A percentile compares a stretch with the other conserved stretches of the same genome.
Evolutionary conservation across 1,284 basidiomycete genomes (phyloP).

Genomic region (Mycena sp.): DNA sequence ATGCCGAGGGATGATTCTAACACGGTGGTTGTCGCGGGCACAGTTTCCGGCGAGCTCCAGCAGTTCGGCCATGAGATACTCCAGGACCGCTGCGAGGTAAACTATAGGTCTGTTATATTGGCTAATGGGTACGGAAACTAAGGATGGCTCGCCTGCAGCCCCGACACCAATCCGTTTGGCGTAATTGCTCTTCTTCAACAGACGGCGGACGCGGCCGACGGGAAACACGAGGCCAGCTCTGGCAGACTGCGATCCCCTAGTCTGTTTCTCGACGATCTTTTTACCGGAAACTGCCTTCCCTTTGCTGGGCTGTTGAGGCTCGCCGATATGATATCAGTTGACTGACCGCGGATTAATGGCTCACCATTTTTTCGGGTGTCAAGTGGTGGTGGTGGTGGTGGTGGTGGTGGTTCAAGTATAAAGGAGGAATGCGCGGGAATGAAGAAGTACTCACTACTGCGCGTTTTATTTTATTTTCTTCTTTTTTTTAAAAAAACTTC

Average conservation of each 20-base stretch:
- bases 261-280: too few relatives aligned
- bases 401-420: too few relatives aligned
- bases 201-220: conserved; percentile 89
- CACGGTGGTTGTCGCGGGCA: conserved; percentile 79
- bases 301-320: too few relatives aligned
- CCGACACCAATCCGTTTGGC: conserved; percentile 76
- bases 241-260: conserved; percentile 63
- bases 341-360: too few relatives aligned
- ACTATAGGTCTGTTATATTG: conserved; percentile 52
- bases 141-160: conserved; percentile 69
- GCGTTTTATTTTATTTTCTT: too few relatives aligned
- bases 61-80: conserved; percentile 89
- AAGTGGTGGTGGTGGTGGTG: not conserved
- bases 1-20: conserved; percentile 87
- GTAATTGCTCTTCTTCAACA: conserved; percentile 85
- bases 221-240: conserved; percentile 88
- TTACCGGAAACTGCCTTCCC: not conserved
- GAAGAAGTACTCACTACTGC: too few relatives aligned
- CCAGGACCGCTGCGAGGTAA: conserved; percentile 87
- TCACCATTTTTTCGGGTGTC: too few relatives aligned
- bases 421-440: too few relatives aligned
- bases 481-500: too few relatives aligned
- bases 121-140: not conserved
- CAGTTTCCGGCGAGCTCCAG: conserved; percentile 91
- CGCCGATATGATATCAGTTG: too few relatives aligned